A percentile compares a stretch with the other conserved stretches of the same genome.
phyloP scores from a whole-genome alignment of 2,329 filamentous ascomycete species.

The Colletotrichum horii region DNA sequence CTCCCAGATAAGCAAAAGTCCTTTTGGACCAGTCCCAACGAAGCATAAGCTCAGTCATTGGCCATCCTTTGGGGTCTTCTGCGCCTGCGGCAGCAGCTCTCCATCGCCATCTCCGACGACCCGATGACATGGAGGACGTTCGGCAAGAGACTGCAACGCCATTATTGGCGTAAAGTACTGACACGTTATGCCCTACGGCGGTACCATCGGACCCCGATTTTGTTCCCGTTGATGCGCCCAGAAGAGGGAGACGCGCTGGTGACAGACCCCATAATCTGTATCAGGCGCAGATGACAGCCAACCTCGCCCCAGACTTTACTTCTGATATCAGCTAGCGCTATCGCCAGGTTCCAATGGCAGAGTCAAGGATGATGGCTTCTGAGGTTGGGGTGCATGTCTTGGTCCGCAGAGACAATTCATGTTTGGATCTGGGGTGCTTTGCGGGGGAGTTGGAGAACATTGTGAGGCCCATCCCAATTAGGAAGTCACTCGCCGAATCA shows the following conservation, averaged over 20 bases:
- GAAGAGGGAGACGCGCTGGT: background rate
- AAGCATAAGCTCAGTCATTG: background rate
- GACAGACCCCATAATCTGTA: background rate
- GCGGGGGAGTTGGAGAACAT: background rate
- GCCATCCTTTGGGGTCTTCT: background rate
- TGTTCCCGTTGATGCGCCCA: background rate
- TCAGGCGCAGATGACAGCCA: background rate
- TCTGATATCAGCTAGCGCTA: background rate
- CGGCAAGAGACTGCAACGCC: background rate
- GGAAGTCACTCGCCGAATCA: background rate
- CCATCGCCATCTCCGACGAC: background rate
- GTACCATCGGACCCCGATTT: background rate
- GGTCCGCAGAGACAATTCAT: background rate
- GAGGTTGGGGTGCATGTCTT: background rate
- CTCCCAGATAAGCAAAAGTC: background rate
- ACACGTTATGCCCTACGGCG: background rate
- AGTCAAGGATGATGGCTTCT: background rate
- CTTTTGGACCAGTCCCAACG: background rate
- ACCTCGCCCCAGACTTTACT: background rate
- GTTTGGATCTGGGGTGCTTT: background rate
- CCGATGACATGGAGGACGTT: background rate
- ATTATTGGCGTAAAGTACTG: background rate
- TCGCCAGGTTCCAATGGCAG: background rate
- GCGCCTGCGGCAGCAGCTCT: background rate
- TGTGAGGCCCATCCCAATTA: background rate